These are phyloP conservation scores for Canavalia ensiformis DNA, from an alignment of 306 rosid genomes.

Conservation along the genomic window DNA sequence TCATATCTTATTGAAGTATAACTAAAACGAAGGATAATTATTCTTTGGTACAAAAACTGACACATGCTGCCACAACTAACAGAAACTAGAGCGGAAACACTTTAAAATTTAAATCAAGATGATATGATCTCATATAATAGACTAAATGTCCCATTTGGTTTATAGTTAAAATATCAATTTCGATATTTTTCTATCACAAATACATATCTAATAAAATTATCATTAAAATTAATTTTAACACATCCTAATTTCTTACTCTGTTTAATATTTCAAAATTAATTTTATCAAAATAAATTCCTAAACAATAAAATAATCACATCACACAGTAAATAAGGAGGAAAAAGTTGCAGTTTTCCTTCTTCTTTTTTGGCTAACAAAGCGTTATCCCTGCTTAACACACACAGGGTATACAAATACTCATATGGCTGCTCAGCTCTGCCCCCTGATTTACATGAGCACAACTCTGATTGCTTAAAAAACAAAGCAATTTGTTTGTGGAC, in stretches of 20 bases:
- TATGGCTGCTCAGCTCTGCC: not conserved
- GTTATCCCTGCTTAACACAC: constrained; percentile 6
- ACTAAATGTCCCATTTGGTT: not conserved
- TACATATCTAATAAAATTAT: no score
- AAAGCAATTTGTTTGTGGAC: constrained; percentile 18
- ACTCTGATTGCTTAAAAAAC: constrained; percentile 32
- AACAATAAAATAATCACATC: not conserved
- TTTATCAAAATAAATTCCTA: no score
- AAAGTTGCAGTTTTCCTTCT: constrained; percentile 7
- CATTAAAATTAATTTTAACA: no score
- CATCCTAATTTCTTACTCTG: no score
- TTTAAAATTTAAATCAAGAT: not conserved
- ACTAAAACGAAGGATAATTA: not conserved
- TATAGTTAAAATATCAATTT: no score
- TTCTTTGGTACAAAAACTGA: not conserved
- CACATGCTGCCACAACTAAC: constrained; percentile 7
- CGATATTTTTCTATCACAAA: no score
- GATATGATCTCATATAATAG: not conserved
- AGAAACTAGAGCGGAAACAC: not conserved
- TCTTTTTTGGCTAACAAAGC: not conserved
- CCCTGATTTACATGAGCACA: constrained; percentile 8
- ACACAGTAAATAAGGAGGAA: not conserved
- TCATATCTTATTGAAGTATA: not conserved
- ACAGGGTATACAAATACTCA: no score
- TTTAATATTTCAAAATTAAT: no score